Base-by-base conservation (phyloP, 1,139 yeast genomes). In the Eremothecium coryli region DNA sequence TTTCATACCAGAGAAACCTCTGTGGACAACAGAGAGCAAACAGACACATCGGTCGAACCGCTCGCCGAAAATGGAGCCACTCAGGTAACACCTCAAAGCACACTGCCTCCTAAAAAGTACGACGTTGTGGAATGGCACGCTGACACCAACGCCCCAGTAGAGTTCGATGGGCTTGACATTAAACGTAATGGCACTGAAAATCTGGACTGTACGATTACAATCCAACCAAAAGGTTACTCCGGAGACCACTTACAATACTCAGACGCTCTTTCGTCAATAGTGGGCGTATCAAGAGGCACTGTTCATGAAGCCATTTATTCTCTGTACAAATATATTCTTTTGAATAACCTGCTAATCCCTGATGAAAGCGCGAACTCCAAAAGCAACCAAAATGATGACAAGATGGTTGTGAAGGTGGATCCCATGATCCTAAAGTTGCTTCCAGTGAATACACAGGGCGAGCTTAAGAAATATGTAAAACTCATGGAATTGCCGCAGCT, bases 111-210 rank as follows among this genome's bases (percentile, higher is more conserved):
- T 17, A 31, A 32, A 23, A 37, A 38, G 25, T 27, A 31, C n/a
- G 55, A 52, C 28, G 57, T 77, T 10, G 70, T 79, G 21, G 86
- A 79, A 52, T 79, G 86, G 86, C 84, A 76, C 50, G 79, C 73
- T 29, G 68, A 64, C 43, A 69, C 71, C 26, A 62, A 62, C 29
- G 57, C 61, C 23, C 61, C 63, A 4, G 68, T 67, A 0, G 79
- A 73, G 38, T 86, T 90, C 53, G 97, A 93, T 57, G 97, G 94
- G 2, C 62, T 90, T 42, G 96, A 88, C 54, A 72, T 90, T 36
- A 81, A 81, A 50, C 73, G 98, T 50, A 66, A 70, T 17, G 97
- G 98, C 2, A 62, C 65, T 18, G 67, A 66, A 38, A 81, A 82
- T 44, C 66, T 86, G 34, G 66, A 72, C 27, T 73, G 84, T 34